Evolutionary conservation across 2,329 filamentous ascomycete species (phyloP).

Genomic region (Alternaria tenuissima): DNA sequence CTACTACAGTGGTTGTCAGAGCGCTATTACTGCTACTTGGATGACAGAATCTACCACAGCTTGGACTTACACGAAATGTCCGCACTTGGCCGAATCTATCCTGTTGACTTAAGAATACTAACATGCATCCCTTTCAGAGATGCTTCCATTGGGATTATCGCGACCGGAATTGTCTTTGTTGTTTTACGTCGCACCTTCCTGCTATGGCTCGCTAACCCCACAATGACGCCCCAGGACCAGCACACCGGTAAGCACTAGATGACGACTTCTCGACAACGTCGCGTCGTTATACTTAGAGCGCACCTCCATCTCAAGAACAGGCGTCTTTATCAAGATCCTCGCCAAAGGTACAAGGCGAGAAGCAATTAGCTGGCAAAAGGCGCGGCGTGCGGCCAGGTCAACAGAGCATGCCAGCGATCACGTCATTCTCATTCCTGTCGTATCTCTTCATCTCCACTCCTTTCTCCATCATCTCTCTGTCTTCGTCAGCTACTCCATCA

Average conservation of each 20-base stretch:
- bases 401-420: background rate
- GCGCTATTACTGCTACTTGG: too few relatives aligned
- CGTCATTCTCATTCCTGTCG: background rate
- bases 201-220: constrained; percentile 2
- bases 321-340: background rate
- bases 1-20: too few relatives aligned
- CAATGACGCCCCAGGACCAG: background rate
- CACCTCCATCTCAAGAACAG: background rate
- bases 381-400: background rate
- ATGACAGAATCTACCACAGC: too few relatives aligned
- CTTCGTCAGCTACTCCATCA: background rate
- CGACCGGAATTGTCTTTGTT: too few relatives aligned
- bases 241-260: background rate
- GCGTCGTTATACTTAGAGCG: background rate
- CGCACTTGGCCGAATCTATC: background rate
- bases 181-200: background rate
- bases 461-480: background rate
- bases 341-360: background rate
- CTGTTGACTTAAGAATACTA: background rate
- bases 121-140: too few relatives aligned
- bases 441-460: background rate
- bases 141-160: too few relatives aligned
- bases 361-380: background rate
- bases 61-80: too few relatives aligned
- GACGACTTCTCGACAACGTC: background rate